Evolutionary conservation across 2,329 filamentous ascomycete species (phyloP).

Genomic region (Ascosphaera aggregata): DNA sequence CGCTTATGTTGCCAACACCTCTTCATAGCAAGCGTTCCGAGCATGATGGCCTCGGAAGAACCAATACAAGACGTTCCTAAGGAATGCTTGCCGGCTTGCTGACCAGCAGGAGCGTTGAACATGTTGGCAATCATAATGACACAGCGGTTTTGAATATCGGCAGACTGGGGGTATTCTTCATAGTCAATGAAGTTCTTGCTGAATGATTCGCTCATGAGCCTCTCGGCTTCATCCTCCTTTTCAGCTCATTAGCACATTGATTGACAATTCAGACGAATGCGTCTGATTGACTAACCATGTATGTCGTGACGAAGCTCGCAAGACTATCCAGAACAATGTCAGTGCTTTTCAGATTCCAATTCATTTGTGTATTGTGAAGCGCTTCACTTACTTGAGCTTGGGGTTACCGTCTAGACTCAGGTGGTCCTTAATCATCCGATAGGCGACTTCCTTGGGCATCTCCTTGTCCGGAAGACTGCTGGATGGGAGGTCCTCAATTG

Average conservation of each 20-base stretch:
- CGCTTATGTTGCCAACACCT: constrained; percentile 77
- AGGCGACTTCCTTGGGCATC: constrained; percentile 86
- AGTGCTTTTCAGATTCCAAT: neutral
- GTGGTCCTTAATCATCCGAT: constrained; percentile 91
- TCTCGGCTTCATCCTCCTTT: constrained; percentile 81
- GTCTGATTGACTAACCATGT: constrained; percentile 43
- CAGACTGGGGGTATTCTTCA: constrained; percentile 60
- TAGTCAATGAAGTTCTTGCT: constrained; percentile 92
- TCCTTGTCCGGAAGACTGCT: constrained; percentile 71
- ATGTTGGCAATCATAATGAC: constrained; percentile 76
- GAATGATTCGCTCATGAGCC: constrained; percentile 82
- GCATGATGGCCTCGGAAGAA: constrained; percentile 46
- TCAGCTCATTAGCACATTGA: constrained; percentile 1
- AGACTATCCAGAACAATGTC: constrained; percentile 24
- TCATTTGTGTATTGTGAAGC: no score
- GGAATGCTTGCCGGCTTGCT: constrained; percentile 33
- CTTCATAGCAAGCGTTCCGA: constrained; percentile 61
- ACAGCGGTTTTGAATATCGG: constrained; percentile 78
- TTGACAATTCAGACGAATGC: neutral
- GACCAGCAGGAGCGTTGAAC: constrained; percentile 49
- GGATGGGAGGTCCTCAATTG: constrained; percentile 54
- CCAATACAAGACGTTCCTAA: constrained; percentile 79
- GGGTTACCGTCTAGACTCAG: constrained; percentile 79
- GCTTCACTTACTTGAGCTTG: constrained; percentile 35
- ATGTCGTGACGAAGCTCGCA: constrained; percentile 85